Conservation (phyloP, 2,329 filamentous ascomycete genomes). For the Parastagonospora nodorum region DNA sequence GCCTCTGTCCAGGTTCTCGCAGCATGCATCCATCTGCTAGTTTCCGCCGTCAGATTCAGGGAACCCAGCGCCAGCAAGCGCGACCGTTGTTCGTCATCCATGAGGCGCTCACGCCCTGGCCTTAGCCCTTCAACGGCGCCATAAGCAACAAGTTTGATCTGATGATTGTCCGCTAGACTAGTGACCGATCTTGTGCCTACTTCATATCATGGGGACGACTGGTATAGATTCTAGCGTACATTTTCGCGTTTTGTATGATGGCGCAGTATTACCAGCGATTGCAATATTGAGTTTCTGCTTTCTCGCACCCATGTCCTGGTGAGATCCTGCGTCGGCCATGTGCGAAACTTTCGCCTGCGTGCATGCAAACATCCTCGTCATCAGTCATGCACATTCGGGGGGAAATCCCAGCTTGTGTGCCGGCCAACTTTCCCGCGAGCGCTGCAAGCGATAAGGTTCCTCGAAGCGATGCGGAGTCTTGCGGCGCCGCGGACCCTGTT, state of each 20-base stretch:
- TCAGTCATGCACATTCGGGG: slow-evolving; percentile 1
- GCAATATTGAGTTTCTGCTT: slow-evolving; percentile 2
- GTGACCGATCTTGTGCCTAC: slow-evolving; percentile 29
- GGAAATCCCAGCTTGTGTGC: slow-evolving; percentile 1
- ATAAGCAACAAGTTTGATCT: slow-evolving; percentile 23
- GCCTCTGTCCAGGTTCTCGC: slow-evolving; percentile 30
- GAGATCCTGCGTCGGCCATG: background rate
- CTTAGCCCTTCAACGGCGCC: slow-evolving; percentile 22
- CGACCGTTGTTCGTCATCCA: slow-evolving; percentile 28
- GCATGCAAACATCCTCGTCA: slow-evolving; percentile 1
- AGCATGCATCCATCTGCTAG: slow-evolving; percentile 39
- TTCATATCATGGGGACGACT: background rate
- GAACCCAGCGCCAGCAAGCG: slow-evolving; percentile 14
- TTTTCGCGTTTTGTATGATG: background rate
- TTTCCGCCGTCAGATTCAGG: slow-evolving; percentile 43
- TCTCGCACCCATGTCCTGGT: slow-evolving; percentile 2
- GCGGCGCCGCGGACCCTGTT: slow-evolving; percentile 3
- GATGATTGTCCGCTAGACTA: slow-evolving; percentile 31
- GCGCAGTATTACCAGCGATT: background rate
- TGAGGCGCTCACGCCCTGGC: slow-evolving; percentile 28
- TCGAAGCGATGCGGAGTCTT: slow-evolving; percentile 2
- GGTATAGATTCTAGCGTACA: slow-evolving; percentile 25
- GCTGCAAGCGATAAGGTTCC: background rate
- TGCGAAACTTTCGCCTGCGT: background rate
- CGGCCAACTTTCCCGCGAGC: background rate